A percentile compares a stretch with the other conserved stretches of the same genome.
Evolutionary conservation across 495 filamentous ascomycete species (phyloP).

Genomic region (Tuber magnatum): DNA sequence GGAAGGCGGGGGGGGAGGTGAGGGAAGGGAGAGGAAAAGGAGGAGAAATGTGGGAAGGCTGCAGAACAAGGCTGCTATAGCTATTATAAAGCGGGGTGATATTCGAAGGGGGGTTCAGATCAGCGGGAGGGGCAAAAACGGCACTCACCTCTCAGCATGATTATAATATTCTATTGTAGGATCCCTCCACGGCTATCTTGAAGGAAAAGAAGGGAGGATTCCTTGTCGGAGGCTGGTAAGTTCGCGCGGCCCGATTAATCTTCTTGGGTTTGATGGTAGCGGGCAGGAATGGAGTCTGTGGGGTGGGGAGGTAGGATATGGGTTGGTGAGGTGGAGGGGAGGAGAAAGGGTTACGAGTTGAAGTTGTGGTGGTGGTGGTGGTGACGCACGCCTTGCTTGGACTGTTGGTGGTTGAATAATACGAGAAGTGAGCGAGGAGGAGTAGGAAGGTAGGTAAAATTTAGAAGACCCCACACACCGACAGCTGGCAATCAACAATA

Average conservation of each 20-base stretch:
- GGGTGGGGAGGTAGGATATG: background rate
- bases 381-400: constrained; percentile 1
- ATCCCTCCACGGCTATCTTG: background rate
- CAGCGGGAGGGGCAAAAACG: background rate
- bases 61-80: background rate
- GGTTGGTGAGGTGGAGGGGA: background rate
- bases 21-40: background rate
- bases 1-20: background rate
- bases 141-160: background rate
- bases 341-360: background rate
- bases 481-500: background rate
- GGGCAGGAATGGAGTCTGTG: background rate
- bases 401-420: background rate
- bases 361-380: background rate
- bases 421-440: background rate
- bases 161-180: background rate
- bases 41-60: background rate
- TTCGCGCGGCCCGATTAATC: background rate
- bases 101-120: background rate
- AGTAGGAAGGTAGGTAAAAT: background rate
- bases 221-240: background rate
- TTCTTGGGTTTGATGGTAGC: background rate
- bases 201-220: background rate
- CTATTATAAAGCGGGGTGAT: background rate
- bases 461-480: background rate